Base-by-base conservation (phyloP, 441 rosid genomes). In the Bocquillonia castaneifolia region DNA sequence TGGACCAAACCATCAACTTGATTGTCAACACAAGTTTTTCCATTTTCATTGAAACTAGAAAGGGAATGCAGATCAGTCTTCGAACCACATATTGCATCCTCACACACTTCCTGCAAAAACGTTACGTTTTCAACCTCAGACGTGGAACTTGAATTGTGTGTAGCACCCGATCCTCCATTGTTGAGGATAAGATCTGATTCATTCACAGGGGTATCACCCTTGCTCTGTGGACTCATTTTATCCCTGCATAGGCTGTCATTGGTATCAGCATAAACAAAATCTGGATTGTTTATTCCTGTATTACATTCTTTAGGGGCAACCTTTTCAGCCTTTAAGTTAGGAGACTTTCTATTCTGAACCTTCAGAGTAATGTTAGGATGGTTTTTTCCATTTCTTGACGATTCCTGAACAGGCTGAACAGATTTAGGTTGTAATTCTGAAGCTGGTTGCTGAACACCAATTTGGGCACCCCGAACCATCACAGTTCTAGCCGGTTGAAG, bases 401-500 rank as follows among this genome's bases (percentile, higher is more conserved):
- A 71, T 70, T 78, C 76, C 70, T 73, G 81, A 53, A 55, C 73
- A 59, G 79, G 78, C 23, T 44, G 67, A 63, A 71, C 68, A 74
- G 85, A 78, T 73, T 72, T 82, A 36, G 58, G 56, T 63, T 79
- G 72, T 34, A 23, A 40, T 37, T 57, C 69, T n/a, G 48, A 53
- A 34, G 78, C 64, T 69, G 62, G 71, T 63, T 66, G 81, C 76
- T 74, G 85, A 58, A 57, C 66, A 73, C 67, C 74, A 67, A 72
- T 34, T 79, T 76, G 83, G 70, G 77, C 23, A 61, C 77, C 74
- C 31, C 59, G 70, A 39, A 63, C 72, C n/a, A 61, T 64, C 34
- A 66, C 65, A 64, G 75, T 63, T 69, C 79, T 81, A 64, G 73
- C 66, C 40, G 89, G 73, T 74, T 81, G 93, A 77, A 74, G 72